Base-by-base conservation (phyloP, 1,284 basidiomycete species). In the Agroathelia rolfsii region DNA sequence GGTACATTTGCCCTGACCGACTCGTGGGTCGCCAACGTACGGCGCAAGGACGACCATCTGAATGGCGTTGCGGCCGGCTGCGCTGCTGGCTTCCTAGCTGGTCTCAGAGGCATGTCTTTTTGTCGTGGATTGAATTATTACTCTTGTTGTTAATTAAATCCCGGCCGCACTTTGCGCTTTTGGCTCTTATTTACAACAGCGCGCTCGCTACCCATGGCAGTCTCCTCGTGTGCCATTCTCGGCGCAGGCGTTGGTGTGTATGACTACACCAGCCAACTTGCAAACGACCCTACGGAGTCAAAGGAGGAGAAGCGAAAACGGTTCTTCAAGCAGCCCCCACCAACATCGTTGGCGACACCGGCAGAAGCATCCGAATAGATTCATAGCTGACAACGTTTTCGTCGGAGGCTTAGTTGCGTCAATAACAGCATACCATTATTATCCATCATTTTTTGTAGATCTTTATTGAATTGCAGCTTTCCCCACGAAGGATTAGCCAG, bases 41-140 rank as follows among this genome's bases (percentile, higher is more conserved):
- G 92, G 36, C 68, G 79, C 59, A 83, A 72, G 46, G 70, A 89
- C 44, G 92, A 95, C 52, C 65, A 82, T 21, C 52, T 87, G 47
- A 96, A 93, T 52, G 82, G 84, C 35, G 84, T 83, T 30, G 76
- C 76, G 33, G 92, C 87, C 41, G 92, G 85, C 36, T 95, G 92
- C 59, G 92, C 90, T 31, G 89, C 90, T 35, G 92, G 92, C 30
- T 86, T 95, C 56, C 62, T 95, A 41, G 85, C 86, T 26, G 92
- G 92, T 39, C 64, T 92, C 40, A 70, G 79, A 61, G 68, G 88
- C 87, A 52, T 37, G 72, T 66, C 36, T 32, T 29, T 38, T 22
- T 19, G 19, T 24, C 9, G 20, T 19, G 28, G 20, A n/a, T 40
- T 39, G 35, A 21, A 34, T 23, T 24, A 22, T 31, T 22, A n/a